A percentile compares a stretch with the other conserved stretches of the same genome.
Conservation (phyloP, 192 early-diverging fungal species). For the Jimgerdemannia flammicorona region DNA sequence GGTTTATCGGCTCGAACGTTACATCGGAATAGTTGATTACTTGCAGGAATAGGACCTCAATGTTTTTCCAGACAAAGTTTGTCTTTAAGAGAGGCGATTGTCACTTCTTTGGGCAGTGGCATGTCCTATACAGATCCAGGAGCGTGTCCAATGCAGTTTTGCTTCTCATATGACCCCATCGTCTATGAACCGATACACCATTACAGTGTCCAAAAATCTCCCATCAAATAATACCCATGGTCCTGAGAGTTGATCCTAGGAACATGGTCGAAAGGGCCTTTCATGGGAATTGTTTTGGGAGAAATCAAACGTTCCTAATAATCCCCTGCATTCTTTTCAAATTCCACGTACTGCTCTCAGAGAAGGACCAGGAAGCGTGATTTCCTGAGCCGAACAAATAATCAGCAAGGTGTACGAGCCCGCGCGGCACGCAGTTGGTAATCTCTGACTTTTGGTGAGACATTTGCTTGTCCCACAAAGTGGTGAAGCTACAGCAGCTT, state of each 20-base stretch:
- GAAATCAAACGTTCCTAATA: no score
- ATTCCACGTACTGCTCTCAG: no score
- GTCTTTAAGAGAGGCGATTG: no score
- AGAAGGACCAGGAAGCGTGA: no score
- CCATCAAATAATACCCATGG: constrained; percentile 19
- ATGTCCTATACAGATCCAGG: constrained; percentile 24
- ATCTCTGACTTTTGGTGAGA: constrained; percentile 15
- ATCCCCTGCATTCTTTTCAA: no score
- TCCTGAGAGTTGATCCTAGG: no score
- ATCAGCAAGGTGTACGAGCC: constrained; percentile 7
- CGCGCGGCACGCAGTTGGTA: constrained; percentile 29
- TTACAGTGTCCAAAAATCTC: constrained; percentile 24
- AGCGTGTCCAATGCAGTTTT: constrained; percentile 21
- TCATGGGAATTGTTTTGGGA: background rate
- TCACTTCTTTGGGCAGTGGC: no score
- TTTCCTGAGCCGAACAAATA: no score
- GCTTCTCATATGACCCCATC: constrained; percentile 8
- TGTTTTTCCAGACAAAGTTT: no score
- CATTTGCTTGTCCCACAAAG: constrained; percentile 1
- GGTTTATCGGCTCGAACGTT: constrained; percentile 21
- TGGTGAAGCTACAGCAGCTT: constrained; percentile 3
- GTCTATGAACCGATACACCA: constrained; percentile 25
- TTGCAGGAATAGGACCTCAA: no score
- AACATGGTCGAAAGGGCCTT: constrained; percentile 21
- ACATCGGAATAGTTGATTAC: background rate